Evolutionary conservation across 1,284 basidiomycete species (phyloP).

Genomic region (Prillingera fragicola): DNA sequence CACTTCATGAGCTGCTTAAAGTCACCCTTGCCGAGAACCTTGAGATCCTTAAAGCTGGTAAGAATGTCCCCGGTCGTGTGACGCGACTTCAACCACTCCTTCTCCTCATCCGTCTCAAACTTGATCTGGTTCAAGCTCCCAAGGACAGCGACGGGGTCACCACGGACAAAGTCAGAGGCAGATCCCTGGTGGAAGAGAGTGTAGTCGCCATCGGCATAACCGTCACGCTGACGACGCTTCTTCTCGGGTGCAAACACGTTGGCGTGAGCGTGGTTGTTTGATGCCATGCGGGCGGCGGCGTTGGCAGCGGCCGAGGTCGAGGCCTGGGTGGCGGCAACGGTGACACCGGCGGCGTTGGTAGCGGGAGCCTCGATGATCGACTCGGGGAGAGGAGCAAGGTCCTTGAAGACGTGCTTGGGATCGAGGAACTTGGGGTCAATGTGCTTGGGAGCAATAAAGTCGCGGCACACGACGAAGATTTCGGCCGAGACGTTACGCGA

Average conservation of each 20-base stretch:
- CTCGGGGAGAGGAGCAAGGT: constrained; percentile 54
- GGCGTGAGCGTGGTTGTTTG: constrained; percentile 54
- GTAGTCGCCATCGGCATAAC: constrained; percentile 93
- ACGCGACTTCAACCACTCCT: constrained; percentile 68
- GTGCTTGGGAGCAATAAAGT: constrained; percentile 88
- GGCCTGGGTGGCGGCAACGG: constrained; percentile 22
- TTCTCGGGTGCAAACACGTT: constrained; percentile 98
- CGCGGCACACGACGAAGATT: constrained; percentile 97
- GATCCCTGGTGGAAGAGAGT: constrained; percentile 74
- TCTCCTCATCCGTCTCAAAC: constrained; percentile 79
- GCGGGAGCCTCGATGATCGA: constrained; percentile 37
- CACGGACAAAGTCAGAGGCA: constrained; percentile 69
- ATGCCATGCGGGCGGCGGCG: constrained; percentile 29
- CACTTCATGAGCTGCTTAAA: constrained; percentile 93
- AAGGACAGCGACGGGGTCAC: constrained; percentile 73
- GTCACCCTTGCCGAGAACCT: constrained; percentile 95
- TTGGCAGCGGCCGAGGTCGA: constrained; percentile 35
- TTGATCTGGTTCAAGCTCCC: constrained; percentile 79
- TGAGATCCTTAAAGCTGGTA: constrained; percentile 82
- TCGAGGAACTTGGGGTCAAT: constrained; percentile 99
- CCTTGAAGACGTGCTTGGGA: constrained; percentile 97
- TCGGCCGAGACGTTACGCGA: constrained; percentile 99
- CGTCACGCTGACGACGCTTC: constrained; percentile 85
- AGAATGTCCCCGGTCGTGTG: constrained; percentile 75
- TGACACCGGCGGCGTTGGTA: constrained; percentile 11